Evolutionary conservation across 768 basidiomycete species (phyloP), one percentile per base, ranked within the genome.

Genomic region (Hygrophorus russula): DNA sequence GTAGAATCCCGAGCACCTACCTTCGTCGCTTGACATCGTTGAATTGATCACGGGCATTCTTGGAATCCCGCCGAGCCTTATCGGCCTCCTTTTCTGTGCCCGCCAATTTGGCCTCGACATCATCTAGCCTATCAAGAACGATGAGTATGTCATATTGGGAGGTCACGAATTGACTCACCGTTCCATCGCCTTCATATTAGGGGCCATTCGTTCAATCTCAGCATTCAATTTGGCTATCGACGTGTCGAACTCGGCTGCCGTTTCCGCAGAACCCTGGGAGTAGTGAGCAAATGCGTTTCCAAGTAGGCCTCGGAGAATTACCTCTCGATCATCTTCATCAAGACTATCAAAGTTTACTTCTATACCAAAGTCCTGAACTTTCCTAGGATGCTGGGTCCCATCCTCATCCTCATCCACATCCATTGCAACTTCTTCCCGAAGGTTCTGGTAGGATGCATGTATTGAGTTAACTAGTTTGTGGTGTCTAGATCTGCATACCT

Each of bases 111-210:
- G 71, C 66, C 59, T 97, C 82, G 2, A 89, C 85, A 49, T 89
- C 82, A 42, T 89, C 90, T 19, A 92, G 67, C 45, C 88, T 84
- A 35, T n/a, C n/a, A 30, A 24, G 13, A 19, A 8, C 1, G 14
- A 33, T 49, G 7, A 46, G 31, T 9, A 6, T 18, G 18, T 4
- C 5, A n/a, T 13, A 5, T 31, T 11, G 20, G 44, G 27, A 37
- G 13, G 37, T 33, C 19, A 9, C n/a, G 17, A 12, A 45, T 11
- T 20, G 1, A 56, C 79, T 14, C 46, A 84, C 83, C 82, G 69
- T 50, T 97, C 92, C 51, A 93, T 85, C 0, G 94, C 94, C 59
- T 98, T 98, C 76, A 97, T 70, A 58, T 98, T 99, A 9, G 94
- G 93, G 1, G 90, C 87, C 82, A 98, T 88, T 40, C 78, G 74